Base-by-base conservation (phyloP, 352 stramenopile genomes). In the Globisporangium paroecandrum region DNA sequence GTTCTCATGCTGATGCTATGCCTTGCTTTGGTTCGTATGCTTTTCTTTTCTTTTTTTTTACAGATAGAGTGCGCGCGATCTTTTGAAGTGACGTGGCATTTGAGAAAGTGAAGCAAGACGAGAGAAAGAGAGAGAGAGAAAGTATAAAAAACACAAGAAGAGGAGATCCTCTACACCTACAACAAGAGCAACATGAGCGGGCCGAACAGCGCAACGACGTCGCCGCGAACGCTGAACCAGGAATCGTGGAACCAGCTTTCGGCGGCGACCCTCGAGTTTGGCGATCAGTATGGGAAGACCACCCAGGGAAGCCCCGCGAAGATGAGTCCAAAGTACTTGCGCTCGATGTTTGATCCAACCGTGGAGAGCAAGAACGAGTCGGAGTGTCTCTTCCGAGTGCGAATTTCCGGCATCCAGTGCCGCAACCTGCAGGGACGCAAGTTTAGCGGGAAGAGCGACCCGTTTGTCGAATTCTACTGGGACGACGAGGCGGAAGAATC, bases 401-500 rank as follows among this genome's bases (percentile, higher is more conserved):
- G 88, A 3, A 91, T 96, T 60, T 93, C 83, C 2, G 87, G 87
- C 51, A 96, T 96, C 63, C 89, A 96, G 74, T 96, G 89, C 64
- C 86, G 89, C 32, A 96, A 96, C 71, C 70, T 96, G 15, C 83
- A 93, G 64, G 82, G 81, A 20, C 79, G 87, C 51, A 78, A 89
- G 58, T 84, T 96, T 55, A 90, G 85, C 68, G 84, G 87, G 67
- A 95, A 95, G 70, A 90, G 81, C 62, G 87, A 95, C 72, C 87
- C 89, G 18, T 96, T 91, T 69, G 89, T 96, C 32, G 89, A 95
- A 70, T 95, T 96, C 68, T 90, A 86, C 62, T 96, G 89, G 89
- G 89, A 93, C 63, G 84, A 92, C 62, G 71, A 77, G 3, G 77
- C 90, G 3, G 82, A 90, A 67, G 79, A 77, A 22, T 69, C 80